Percentiles rank a stretch among this genome's conserved stretches.
Conservation (phyloP, 768 basidiomycete species). For the Nevesoporus exiguus region DNA sequence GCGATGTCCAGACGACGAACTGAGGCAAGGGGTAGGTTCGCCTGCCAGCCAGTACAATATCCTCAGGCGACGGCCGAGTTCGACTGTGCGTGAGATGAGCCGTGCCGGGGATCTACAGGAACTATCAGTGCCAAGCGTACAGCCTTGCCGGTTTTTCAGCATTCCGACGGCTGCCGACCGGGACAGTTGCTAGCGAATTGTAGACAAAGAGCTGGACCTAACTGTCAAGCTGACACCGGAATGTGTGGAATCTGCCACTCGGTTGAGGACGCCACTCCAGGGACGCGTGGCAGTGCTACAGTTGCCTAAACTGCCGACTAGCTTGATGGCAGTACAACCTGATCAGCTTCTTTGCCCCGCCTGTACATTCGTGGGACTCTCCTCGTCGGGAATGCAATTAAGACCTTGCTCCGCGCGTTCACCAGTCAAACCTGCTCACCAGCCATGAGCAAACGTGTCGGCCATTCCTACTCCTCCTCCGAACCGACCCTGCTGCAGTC, state of each 20-base stretch:
- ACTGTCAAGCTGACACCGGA: background rate
- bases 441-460: constrained; percentile 28
- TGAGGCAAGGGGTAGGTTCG: background rate
- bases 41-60: background rate
- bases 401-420: constrained; percentile 22
- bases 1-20: background rate
- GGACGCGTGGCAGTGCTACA: constrained; percentile 11
- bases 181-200: too few species aligned
- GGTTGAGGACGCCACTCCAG: background rate
- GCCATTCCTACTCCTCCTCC: constrained; percentile 29
- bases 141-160: constrained; percentile 15
- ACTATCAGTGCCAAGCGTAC: background rate
- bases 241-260: background rate
- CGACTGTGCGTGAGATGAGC: background rate
- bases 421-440: constrained; percentile 13
- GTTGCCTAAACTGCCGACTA: constrained; percentile 21
- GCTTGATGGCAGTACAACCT: constrained; percentile 30
- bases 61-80: background rate
- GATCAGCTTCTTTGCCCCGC: constrained; percentile 35
- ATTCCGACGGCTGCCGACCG: background rate
- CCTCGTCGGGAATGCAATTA: constrained; percentile 29
- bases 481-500: constrained; percentile 33
- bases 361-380: constrained; percentile 38
- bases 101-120: constrained; percentile 16
- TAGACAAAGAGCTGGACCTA: background rate